Percentiles rank a stretch among this genome's conserved stretches.
Evolutionary conservation across 306 rosid species (phyloP).

Genomic region (Rosa multiflora): DNA sequence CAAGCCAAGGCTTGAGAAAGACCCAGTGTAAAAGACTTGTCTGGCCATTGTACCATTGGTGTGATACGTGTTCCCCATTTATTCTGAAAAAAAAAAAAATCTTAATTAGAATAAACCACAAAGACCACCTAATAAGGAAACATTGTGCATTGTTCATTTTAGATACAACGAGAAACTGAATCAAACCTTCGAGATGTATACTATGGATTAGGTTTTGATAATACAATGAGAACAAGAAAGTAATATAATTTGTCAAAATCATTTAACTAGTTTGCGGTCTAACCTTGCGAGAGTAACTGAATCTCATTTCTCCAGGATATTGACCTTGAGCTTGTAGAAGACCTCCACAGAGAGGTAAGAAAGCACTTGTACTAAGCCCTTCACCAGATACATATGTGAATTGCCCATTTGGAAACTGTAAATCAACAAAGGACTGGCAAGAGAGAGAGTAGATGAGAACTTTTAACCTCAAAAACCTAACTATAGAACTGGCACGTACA

Average conservation of each 20-base stretch:
- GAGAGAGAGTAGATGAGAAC: slow-evolving; percentile 9
- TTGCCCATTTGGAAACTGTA: slow-evolving; percentile 98
- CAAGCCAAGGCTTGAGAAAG: slow-evolving; percentile 94
- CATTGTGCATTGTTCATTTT: neutral
- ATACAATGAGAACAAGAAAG: neutral
- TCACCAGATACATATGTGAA: slow-evolving; percentile 90
- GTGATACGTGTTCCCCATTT: slow-evolving; percentile 93
- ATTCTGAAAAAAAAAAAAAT: slow-evolving; percentile 49
- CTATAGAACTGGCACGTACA: slow-evolving; percentile 10
- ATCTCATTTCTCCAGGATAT: slow-evolving; percentile 99
- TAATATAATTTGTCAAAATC: neutral
- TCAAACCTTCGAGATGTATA: neutral
- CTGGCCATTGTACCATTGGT: slow-evolving; percentile 93
- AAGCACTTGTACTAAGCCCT: slow-evolving; percentile 88
- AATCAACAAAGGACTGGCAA: slow-evolving; percentile 87
- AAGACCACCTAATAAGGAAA: neutral
- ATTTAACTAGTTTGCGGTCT: slow-evolving; percentile 23
- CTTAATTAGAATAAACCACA: slow-evolving; percentile 25
- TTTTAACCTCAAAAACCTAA: slow-evolving; percentile 12
- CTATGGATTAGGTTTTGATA: neutral
- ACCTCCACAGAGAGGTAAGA: slow-evolving; percentile 86
- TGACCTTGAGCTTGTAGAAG: slow-evolving; percentile 99
- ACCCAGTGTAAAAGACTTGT: slow-evolving; percentile 82
- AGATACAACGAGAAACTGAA: neutral
- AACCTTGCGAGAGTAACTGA: slow-evolving; percentile 97